These are phyloP conservation scores for Inga laurina DNA, from an alignment of 306 rosid genomes.

Conservation along the genomic window DNA sequence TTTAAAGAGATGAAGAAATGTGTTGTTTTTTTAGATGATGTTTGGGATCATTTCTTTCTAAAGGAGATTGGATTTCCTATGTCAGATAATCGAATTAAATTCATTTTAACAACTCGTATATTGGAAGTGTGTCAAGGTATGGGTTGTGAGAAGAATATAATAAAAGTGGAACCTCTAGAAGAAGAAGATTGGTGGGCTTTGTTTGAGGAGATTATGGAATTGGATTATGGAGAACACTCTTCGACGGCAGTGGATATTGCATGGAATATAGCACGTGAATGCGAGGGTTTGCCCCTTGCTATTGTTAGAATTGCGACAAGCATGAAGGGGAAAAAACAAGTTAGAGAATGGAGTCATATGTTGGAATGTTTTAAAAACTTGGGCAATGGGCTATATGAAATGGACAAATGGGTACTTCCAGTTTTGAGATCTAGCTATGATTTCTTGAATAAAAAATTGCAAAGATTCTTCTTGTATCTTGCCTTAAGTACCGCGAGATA, in stretches of 20 bases:
- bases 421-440: background rate
- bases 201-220: background rate
- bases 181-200: too few species aligned
- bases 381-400: background rate
- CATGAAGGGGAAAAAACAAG: background rate
- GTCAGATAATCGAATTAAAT: background rate
- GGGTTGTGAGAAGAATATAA: background rate
- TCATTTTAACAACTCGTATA: background rate
- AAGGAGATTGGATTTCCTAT: background rate
- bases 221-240: background rate
- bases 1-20: background rate
- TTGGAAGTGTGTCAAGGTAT: background rate
- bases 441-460: background rate
- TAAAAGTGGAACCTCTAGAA: too few species aligned
- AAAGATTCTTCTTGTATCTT: background rate
- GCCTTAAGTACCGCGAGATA: fast-evolving
- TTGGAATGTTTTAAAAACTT: background rate
- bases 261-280: background rate
- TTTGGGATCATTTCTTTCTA: background rate
- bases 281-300: background rate
- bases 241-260: background rate
- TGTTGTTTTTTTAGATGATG: background rate
- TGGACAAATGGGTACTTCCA: background rate
- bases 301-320: background rate
- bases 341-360: background rate